Base-by-base conservation (phyloP, 2,329 filamentous ascomycete genomes). In the Paraphoma sp. region DNA sequence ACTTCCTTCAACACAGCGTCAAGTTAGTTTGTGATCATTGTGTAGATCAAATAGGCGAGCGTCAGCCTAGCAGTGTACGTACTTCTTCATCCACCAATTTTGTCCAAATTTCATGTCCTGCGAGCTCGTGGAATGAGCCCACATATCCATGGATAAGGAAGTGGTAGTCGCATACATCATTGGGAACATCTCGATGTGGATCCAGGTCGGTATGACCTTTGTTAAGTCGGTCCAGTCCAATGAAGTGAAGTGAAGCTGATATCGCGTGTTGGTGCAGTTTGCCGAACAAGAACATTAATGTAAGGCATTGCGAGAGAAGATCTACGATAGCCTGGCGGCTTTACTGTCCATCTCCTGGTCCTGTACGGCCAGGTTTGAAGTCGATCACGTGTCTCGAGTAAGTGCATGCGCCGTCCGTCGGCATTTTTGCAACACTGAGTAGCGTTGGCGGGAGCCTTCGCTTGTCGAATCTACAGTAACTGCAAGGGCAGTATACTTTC, bases 21-120 rank as follows among this genome's bases (percentile, higher is more conserved):
- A 71, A 70, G 69, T 75, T 64, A 75, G 72, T 76, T 67, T 50
- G 45, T 50, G 52, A 71, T 70, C 66, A 72, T 69, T 57, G 44
- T 51, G 59, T 57, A 58, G 63, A 64, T 58, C 45, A 62, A 48
- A 61, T 55, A 68, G 70, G 67, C 69, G 58, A 52, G 18, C 54
- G 54, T 64, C 16, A 64, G 70, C 72, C 68, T 62, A 63, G 23
- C 23, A 23, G 56, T 56, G 66, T 75, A 75, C 73, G 72, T 76
- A 76, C 73, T 70, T 72, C 56, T 51, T 64, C 48, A 55, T 56
- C 54, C 51, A 62, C 56, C 63, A 68, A 64, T 62, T 54, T 55
- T 49, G 36, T 62, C 62, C 59, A 60, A 62, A 51, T 48, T 53
- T 52, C 56, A 57, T 17, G 47, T 42, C 36, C 50, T 54, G 49